A percentile compares a stretch with the other conserved stretches of the same genome.
Conservation (phyloP, 2,329 filamentous ascomycete genomes). For the Colletotrichum gigasporum region DNA sequence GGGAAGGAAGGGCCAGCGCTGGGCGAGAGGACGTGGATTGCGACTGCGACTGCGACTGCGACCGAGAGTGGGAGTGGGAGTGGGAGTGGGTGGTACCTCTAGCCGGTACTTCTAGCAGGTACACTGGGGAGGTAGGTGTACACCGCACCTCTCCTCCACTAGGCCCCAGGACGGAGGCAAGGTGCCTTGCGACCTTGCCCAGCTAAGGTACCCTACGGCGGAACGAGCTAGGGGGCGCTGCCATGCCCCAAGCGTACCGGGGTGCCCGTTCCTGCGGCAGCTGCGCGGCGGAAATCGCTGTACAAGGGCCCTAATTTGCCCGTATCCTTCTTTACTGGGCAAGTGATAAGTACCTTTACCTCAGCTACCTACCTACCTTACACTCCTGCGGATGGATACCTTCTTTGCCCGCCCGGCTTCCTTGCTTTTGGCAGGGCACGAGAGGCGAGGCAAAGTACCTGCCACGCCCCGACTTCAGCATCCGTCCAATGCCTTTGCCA, state of each 20-base stretch:
- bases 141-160: background rate
- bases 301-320: background rate
- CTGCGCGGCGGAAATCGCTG: slow-evolving; percentile 11
- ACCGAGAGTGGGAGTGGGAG: too few relatives aligned
- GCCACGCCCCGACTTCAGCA: background rate
- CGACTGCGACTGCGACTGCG: background rate
- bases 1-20: background rate
- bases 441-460: background rate
- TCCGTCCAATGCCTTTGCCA: slow-evolving; percentile 6
- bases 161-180: background rate
- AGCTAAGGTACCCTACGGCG: background rate
- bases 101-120: too few relatives aligned
- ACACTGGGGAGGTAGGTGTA: too few relatives aligned
- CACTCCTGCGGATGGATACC: background rate
- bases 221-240: background rate
- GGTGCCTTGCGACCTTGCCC: background rate
- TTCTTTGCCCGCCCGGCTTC: slow-evolving; percentile 2
- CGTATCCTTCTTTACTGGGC: background rate
- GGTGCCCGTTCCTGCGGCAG: slow-evolving; percentile 4
- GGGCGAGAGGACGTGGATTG: background rate
- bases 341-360: background rate
- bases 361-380: background rate
- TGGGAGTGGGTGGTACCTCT: too few relatives aligned
- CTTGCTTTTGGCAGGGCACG: background rate
- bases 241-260: background rate